phyloP scores from a whole-genome alignment of 2,329 filamentous ascomycete species.

The Fusarium subtropicale region DNA sequence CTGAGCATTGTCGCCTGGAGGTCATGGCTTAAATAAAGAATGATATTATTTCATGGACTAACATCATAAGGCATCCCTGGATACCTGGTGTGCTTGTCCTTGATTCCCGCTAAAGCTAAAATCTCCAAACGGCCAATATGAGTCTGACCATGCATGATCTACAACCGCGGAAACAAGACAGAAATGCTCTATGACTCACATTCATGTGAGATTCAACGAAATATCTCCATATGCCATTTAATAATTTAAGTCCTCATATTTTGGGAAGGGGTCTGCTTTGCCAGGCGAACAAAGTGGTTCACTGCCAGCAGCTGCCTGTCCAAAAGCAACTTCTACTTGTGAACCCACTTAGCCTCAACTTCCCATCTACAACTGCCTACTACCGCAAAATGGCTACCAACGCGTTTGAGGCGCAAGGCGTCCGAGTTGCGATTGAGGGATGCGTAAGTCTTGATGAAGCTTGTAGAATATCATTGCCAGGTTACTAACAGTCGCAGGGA shows the following conservation, averaged over 20 bases:
- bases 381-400: constrained; percentile 48
- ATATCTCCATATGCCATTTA: background rate
- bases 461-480: background rate
- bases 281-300: background rate
- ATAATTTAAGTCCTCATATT: constrained; percentile 1
- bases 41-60: constrained; percentile 8
- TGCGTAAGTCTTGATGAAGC: constrained; percentile 69
- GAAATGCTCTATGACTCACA: background rate
- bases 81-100: background rate
- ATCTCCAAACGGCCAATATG: background rate
- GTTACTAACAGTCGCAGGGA: constrained; percentile 66
- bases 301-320: constrained; percentile 1
- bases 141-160: background rate
- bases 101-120: background rate
- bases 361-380: constrained; percentile 29
- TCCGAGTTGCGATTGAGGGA: constrained; percentile 87
- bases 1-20: background rate
- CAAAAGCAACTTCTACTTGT: constrained; percentile 17
- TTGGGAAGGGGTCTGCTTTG: constrained; percentile 1
- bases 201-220: background rate
- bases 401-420: constrained; percentile 56
- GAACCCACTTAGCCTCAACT: constrained; percentile 30
- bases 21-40: constrained; percentile 8
- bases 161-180: background rate
- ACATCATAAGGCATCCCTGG: background rate